Conservation (phyloP, 164 flowering plant genomes). For the Vitis rotundifolia region DNA sequence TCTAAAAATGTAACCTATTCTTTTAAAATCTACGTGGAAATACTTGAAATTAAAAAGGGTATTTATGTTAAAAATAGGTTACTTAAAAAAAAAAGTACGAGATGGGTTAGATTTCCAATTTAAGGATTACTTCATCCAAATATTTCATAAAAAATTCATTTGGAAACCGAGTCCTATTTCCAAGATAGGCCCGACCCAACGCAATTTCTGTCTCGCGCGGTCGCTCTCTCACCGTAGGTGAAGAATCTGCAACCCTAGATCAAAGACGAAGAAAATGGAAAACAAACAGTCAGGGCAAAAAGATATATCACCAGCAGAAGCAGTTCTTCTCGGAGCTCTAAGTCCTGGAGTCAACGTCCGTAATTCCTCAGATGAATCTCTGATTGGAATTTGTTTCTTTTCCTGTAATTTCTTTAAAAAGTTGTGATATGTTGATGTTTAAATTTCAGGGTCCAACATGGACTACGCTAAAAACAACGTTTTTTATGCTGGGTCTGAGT, state of each 20-base stretch:
- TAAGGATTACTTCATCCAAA: too few species aligned
- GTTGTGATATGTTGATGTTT: slow-evolving; percentile 8
- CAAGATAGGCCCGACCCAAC: too few species aligned
- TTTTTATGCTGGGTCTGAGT: slow-evolving; percentile 66
- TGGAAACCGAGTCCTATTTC: too few species aligned
- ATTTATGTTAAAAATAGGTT: too few species aligned
- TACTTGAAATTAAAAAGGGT: too few species aligned
- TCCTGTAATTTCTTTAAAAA: background rate
- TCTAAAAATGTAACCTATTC: too few species aligned
- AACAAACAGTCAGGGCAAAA: slow-evolving; percentile 16
- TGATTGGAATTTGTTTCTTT: background rate
- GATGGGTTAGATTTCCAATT: too few species aligned
- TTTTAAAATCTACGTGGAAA: too few species aligned
- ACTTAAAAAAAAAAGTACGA: too few species aligned
- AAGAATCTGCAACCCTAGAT: background rate
- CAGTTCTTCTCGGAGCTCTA: slow-evolving; percentile 84
- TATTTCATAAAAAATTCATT: too few species aligned
- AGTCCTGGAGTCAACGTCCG: slow-evolving; percentile 91
- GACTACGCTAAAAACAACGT: slow-evolving; percentile 64
- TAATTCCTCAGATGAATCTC: background rate
- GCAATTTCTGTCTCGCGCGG: background rate
- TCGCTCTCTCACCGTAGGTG: background rate
- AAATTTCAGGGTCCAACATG: slow-evolving; percentile 75
- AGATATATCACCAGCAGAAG: slow-evolving; percentile 59
- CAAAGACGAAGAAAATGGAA: slow-evolving; percentile 19